Percentiles rank a stretch among this genome's conserved stretches.
phyloP scores from a whole-genome alignment of 192 early-diverging fungal genomes.

The Backusella circina region DNA sequence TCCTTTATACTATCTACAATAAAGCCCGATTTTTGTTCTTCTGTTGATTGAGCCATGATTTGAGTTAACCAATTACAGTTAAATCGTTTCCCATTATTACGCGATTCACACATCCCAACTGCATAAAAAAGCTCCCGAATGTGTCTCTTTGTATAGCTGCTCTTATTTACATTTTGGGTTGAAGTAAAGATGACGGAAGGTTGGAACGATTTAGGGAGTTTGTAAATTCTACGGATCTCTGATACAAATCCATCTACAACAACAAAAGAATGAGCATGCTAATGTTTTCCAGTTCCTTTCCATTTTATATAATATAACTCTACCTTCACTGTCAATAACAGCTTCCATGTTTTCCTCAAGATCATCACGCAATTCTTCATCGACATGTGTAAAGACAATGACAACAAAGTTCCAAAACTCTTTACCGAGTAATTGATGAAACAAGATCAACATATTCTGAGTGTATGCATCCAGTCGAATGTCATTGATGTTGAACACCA shows the following conservation, averaged over 20 bases:
- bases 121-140: conserved; percentile 45
- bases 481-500: conserved; percentile 51
- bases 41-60: conserved; percentile 34
- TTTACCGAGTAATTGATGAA: conserved; percentile 42
- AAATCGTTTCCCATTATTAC: conserved; percentile 38
- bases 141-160: conserved; percentile 41
- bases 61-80: conserved; percentile 46
- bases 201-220: conserved; percentile 31
- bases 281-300: neutral
- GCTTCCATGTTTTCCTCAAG: conserved; percentile 46
- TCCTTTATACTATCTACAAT: conserved; percentile 41
- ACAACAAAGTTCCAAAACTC: conserved; percentile 54
- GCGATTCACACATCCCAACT: conserved; percentile 35
- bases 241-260: conserved; percentile 46
- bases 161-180: conserved; percentile 39
- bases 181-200: conserved; percentile 47
- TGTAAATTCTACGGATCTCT: conserved; percentile 42
- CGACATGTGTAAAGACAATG: conserved; percentile 52
- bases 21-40: conserved; percentile 42
- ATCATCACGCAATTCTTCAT: conserved; percentile 43
- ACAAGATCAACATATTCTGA: conserved; percentile 47
- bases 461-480: conserved; percentile 52
- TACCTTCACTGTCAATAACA: neutral
- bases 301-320: neutral
- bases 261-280: neutral